Evolutionary conservation across 768 basidiomycete species (phyloP).

Genomic region (Serendipita sp.): DNA sequence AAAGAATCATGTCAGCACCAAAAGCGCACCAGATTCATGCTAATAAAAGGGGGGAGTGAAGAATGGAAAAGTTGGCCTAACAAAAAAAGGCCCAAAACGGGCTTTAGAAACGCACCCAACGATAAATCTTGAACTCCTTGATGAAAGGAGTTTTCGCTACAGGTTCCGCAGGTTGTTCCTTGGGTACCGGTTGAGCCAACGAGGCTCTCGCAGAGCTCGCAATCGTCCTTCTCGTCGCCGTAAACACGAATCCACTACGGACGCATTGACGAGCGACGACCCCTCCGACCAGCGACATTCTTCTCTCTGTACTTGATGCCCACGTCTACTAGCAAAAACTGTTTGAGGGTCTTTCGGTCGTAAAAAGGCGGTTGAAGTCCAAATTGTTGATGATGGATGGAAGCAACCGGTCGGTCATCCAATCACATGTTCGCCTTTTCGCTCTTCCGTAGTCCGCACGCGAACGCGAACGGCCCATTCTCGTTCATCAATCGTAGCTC

Average conservation of each 20-base stretch:
- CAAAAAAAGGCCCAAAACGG: background rate
- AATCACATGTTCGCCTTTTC: too few species aligned
- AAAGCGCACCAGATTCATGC: background rate
- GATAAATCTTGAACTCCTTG: slow-evolving; percentile 98
- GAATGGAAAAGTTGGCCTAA: slow-evolving; percentile 5
- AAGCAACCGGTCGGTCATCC: too few species aligned
- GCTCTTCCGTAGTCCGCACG: too few species aligned
- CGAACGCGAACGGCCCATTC: too few species aligned
- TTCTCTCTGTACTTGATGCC: too few species aligned
- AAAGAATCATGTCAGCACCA: background rate
- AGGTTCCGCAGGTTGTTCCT: background rate
- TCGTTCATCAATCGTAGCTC: too few species aligned
- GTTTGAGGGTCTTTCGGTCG: too few species aligned
- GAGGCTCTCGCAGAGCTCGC: slow-evolving; percentile 1
- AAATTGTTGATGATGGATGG: too few species aligned
- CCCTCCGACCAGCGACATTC: background rate
- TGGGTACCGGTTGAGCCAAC: slow-evolving; percentile 13
- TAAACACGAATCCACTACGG: background rate
- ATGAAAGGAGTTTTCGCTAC: slow-evolving; percentile 42
- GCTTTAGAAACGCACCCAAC: slow-evolving; percentile 53
- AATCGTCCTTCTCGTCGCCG: background rate
- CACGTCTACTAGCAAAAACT: too few species aligned
- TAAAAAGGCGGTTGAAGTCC: too few species aligned
- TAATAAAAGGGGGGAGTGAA: background rate
- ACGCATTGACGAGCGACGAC: background rate